A percentile compares a stretch with the other conserved stretches of the same genome.
These are phyloP conservation scores for Umbelopsis sp. DNA, from an alignment of 192 early-diverging fungal species.

Conservation along the genomic window DNA sequence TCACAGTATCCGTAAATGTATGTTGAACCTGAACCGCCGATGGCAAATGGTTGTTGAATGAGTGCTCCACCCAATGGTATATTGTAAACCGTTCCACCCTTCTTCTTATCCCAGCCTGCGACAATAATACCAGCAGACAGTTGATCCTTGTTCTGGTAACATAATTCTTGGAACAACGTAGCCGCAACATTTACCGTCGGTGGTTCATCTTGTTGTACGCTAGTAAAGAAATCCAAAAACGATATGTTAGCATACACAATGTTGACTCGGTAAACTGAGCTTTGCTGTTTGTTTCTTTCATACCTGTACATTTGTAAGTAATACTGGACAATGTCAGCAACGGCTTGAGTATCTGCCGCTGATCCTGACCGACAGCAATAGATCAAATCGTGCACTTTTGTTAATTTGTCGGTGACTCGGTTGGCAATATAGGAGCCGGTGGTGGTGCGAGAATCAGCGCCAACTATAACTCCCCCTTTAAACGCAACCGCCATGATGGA, in stretches of 20 bases:
- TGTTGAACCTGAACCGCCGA: constrained; percentile 93
- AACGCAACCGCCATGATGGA: constrained; percentile 96
- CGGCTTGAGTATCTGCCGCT: constrained; percentile 98
- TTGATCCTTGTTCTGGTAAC: constrained; percentile 90
- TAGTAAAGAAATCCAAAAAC: constrained; percentile 26
- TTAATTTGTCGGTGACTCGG: constrained; percentile 98
- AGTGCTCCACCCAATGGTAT: constrained; percentile 93
- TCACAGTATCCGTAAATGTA: constrained; percentile 99
- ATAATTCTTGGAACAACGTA: constrained; percentile 90
- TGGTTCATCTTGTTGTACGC: constrained; percentile 79
- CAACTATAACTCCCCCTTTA: constrained; percentile 91
- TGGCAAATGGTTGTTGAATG: constrained; percentile 89
- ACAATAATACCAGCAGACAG: constrained; percentile 95
- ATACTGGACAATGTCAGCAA: constrained; percentile 97
- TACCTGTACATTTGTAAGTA: constrained; percentile 92
- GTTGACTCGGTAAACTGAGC: background rate
- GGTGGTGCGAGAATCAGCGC: constrained; percentile 96
- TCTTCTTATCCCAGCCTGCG: constrained; percentile 93
- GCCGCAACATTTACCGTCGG: constrained; percentile 89
- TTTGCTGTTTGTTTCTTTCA: background rate
- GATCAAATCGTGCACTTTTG: constrained; percentile 91
- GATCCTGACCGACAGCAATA: constrained; percentile 98
- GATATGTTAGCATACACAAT: background rate
- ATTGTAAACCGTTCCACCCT: constrained; percentile 87
- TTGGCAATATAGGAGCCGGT: constrained; percentile 96